Base-by-base conservation (phyloP, 2,329 filamentous ascomycete species). In the Alternaria viburni region DNA sequence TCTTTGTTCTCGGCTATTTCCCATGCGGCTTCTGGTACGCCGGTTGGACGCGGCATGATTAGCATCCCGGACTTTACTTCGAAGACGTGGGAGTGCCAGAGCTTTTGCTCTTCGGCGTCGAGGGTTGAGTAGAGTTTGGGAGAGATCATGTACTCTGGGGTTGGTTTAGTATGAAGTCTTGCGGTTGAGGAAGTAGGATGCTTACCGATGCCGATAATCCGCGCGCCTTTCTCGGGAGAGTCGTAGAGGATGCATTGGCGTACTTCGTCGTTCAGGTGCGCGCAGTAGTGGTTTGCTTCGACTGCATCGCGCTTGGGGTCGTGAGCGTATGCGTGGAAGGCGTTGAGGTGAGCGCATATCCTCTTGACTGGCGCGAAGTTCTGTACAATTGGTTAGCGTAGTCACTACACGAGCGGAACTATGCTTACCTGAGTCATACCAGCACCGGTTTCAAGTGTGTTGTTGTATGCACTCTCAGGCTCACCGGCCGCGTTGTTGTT, bases 201-300 rank as follows among this genome's bases (percentile, higher is more conserved):
- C 59, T 5, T 69, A 78, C 76, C 76, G 11, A 96, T 86, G 9
- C 93, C 93, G 65, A 97, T 92, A 17, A 97, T 86, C 0, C 90
- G 87, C 0, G 92, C 92, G 25, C 87, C 86, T 8, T 87, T 83
- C 1, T 85, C 83, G 0, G 89, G 85, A 0, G 88, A 87, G 79
- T 96, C 93, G 81, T 96, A 97, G 65, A 97, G 86, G 28, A 97
- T 87, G 77, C 93, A 96, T 83, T 97, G 93, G 5, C 93, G 87
- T 60, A 96, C 85, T 66, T 96, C 92, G 72, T 90, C 86, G 64
- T 86, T 93, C 5, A 96, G 72, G 72, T 96, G 92, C 1, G 90
- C 86, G 76, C 93, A 97, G 80, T 96, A 97, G 78, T 96, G 93
- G 74, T 96, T 93, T 1, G 92, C 83, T 77, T 96, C 92, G 1